Evolutionary conservation across 2,329 filamentous ascomycete genomes (phyloP).

Genomic region (Capronia americana): DNA sequence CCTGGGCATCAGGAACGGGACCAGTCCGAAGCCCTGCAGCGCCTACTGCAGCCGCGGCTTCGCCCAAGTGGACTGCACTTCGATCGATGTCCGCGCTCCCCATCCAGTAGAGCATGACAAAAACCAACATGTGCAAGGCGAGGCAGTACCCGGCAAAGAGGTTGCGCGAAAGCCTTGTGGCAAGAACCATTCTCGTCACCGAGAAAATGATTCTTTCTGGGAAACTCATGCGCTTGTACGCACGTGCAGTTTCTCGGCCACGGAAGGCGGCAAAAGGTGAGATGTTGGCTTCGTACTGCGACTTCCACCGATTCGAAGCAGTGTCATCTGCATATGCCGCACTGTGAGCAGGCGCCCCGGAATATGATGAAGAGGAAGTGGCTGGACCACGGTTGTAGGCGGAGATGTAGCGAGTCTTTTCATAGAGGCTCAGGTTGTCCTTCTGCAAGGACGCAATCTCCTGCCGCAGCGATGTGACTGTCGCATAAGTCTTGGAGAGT

Average conservation of each 20-base stretch:
- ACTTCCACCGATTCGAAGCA: slow-evolving; percentile 81
- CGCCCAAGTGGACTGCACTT: slow-evolving; percentile 64
- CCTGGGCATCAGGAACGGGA: slow-evolving; percentile 22
- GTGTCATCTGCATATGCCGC: slow-evolving; percentile 69
- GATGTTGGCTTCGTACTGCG: slow-evolving; percentile 92
- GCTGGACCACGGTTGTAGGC: slow-evolving; percentile 80
- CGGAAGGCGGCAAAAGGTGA: slow-evolving; percentile 95
- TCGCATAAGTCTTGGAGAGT: slow-evolving; percentile 80
- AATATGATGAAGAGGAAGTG: slow-evolving; percentile 70
- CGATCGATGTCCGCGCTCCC: slow-evolving; percentile 71
- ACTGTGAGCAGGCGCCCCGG: slow-evolving; percentile 66
- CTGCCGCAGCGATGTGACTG: slow-evolving; percentile 82
- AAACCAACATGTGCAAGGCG: slow-evolving; percentile 84
- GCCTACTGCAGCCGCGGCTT: slow-evolving; percentile 48
- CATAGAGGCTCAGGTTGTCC: slow-evolving; percentile 94
- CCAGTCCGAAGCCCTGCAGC: slow-evolving; percentile 44
- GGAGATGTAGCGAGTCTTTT: slow-evolving; percentile 96
- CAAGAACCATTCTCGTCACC: slow-evolving; percentile 86
- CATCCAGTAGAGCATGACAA: slow-evolving; percentile 84
- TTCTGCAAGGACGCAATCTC: slow-evolving; percentile 92
- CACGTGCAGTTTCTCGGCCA: slow-evolving; percentile 87
- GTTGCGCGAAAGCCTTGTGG: slow-evolving; percentile 88
- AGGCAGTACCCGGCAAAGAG: slow-evolving; percentile 92
- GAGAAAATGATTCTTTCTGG: slow-evolving; percentile 91
- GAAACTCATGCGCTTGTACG: slow-evolving; percentile 90